phyloP scores from a whole-genome alignment of 129 eudicot genomes.

The Escallonia rubra region DNA sequence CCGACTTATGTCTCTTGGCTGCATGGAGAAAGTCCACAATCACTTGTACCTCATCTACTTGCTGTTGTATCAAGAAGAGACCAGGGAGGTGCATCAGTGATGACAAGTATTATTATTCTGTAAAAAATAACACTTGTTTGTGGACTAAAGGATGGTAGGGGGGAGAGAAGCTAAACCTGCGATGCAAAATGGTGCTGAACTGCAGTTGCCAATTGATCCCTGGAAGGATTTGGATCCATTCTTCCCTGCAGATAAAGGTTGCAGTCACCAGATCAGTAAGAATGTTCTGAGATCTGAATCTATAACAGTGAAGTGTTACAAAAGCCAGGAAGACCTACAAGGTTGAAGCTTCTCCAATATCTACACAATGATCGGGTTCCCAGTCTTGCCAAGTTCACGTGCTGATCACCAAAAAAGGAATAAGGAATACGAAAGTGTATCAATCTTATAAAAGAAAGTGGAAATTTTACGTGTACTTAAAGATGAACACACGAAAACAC shows the following conservation, averaged over 20 bases:
- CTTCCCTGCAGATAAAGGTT: constrained; percentile 37
- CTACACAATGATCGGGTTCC: constrained; percentile 86
- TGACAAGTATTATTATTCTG: not conserved
- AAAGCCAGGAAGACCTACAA: constrained; percentile 35
- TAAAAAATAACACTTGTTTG: not conserved
- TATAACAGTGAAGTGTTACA: not conserved
- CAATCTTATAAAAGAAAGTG: not conserved
- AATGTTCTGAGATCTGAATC: not conserved
- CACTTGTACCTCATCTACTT: constrained; percentile 79
- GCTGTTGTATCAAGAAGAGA: constrained; percentile 35
- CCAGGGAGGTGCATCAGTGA: not conserved
- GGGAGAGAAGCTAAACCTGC: constrained; percentile 47
- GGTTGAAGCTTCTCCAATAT: constrained; percentile 76
- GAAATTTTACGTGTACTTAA: not conserved
- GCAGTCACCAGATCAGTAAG: not conserved
- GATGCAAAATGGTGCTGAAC: constrained; percentile 91
- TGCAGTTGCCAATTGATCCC: constrained; percentile 65
- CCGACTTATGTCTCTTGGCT: constrained; percentile 68
- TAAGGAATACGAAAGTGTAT: not conserved
- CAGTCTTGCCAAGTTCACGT: constrained; percentile 77
- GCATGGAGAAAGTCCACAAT: constrained; percentile 77
- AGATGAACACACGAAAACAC: too few relatives aligned
- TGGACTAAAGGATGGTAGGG: not conserved
- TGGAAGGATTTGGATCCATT: constrained; percentile 54
- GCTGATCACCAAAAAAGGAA: constrained; percentile 32